Conservation (phyloP, 176 grass and related monocot species). For the Bolboschoenus planiculmis region DNA sequence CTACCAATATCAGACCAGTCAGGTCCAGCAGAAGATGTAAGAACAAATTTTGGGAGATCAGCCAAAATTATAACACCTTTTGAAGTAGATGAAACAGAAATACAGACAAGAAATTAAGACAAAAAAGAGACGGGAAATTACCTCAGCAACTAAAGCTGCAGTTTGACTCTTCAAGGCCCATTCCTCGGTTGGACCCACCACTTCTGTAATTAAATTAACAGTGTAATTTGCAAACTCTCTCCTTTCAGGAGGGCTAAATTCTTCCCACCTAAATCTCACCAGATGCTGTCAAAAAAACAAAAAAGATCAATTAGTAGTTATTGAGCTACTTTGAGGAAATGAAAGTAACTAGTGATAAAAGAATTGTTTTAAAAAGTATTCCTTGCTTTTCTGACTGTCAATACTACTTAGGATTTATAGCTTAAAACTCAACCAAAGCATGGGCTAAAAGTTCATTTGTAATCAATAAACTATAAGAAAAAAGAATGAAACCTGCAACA, state of each 20-base stretch:
- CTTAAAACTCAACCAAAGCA: background rate
- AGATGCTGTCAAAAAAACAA: slow-evolving; percentile 67
- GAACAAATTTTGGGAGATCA: background rate
- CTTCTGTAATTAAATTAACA: slow-evolving; percentile 67
- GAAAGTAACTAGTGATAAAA: slow-evolving; percentile 7
- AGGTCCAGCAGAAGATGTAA: background rate
- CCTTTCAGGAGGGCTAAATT: slow-evolving; percentile 59
- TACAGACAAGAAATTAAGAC: slow-evolving; percentile 19
- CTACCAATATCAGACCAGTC: background rate
- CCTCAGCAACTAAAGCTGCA: slow-evolving; percentile 91
- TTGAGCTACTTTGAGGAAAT: background rate
- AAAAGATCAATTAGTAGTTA: slow-evolving; percentile 29
- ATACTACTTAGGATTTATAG: background rate
- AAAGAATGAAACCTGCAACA: slow-evolving; percentile 67
- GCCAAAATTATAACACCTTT: background rate
- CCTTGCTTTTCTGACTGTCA: background rate
- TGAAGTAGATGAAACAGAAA: background rate
- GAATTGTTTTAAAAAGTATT: background rate
- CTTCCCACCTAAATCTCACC: slow-evolving; percentile 95
- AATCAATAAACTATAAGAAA: background rate
- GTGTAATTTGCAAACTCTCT: slow-evolving; percentile 89
- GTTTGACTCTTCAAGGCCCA: slow-evolving; percentile 99
- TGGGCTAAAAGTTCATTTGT: background rate
- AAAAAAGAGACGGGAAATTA: slow-evolving; percentile 19
- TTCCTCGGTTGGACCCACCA: slow-evolving; percentile 66